A percentile compares a stretch with the other conserved stretches of the same genome.
These are phyloP conservation scores for Eucalyptus rudis DNA, from an alignment of 345 rosid species.

Conservation along the genomic window DNA sequence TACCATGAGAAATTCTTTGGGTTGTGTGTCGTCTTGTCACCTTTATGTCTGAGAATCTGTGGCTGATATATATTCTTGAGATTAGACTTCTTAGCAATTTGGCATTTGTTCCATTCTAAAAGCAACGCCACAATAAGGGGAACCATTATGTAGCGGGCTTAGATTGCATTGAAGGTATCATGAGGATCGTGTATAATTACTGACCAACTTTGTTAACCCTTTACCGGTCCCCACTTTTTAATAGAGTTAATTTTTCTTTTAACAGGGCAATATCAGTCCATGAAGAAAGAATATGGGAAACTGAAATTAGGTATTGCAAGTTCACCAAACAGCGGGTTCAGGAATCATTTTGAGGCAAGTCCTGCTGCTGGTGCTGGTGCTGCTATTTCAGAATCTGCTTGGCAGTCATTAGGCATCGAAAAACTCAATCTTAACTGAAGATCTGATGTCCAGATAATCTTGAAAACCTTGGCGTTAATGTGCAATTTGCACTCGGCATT, in stretches of 20 bases:
- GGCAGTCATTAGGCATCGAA: slow-evolving; percentile 46
- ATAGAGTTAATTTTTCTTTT: neutral
- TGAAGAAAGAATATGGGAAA: slow-evolving; percentile 55
- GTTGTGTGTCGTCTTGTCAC: neutral
- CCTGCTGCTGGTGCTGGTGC: neutral
- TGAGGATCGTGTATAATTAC: neutral
- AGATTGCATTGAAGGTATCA: neutral
- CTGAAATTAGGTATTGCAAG: slow-evolving; percentile 21
- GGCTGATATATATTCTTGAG: neutral
- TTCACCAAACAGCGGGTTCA: slow-evolving; percentile 6
- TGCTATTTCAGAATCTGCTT: slow-evolving; percentile 12
- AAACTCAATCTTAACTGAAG: slow-evolving; percentile 39
- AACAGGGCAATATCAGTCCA: slow-evolving; percentile 39
- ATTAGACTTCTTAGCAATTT: neutral
- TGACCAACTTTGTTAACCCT: neutral
- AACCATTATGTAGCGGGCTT: neutral
- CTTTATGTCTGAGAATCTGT: neutral
- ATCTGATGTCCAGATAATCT: neutral
- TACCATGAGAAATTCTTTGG: neutral
- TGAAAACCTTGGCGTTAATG: neutral
- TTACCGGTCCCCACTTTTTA: neutral
- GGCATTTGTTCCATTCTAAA: neutral
- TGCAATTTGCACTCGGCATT: neutral
- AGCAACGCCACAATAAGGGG: neutral
- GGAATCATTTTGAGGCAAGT: slow-evolving; percentile 16